Evolutionary conservation across 2,329 filamentous ascomycete species (phyloP), one percentile per base, ranked within the genome.

Genomic region (Periconia sp.): DNA sequence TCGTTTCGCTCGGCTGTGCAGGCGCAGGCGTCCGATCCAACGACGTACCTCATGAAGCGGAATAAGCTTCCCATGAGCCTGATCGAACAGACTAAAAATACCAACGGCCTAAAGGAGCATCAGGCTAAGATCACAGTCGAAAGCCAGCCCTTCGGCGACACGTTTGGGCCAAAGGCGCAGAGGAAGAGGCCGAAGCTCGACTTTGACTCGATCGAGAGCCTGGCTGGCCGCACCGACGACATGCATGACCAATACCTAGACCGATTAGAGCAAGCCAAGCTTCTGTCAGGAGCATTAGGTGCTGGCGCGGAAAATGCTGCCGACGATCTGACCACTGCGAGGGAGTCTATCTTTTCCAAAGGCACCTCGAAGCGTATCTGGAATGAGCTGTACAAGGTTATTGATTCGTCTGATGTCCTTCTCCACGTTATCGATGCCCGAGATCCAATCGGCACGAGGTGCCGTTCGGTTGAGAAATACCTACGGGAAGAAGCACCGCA

Each of bases 61-160:
- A 97, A 97, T 73, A 97, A 97, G 77, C 80, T 99, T 35, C 94
- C 94, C 28, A 92, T 99, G 90, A 92, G 85, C 57, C 76, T 99
- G 69, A 95, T 99, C 65, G 82, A 85, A 49, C 92, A 97, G 40
- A 79, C 86, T 43, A 80, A 85, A 33, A 73, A 71, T 38, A 72
- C 86, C 57, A 92, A 95, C 61, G 92, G 92, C 0, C 71, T 96
- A 44, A 95, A 96, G 75, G 85, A 96, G 69, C 92, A 97, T 72
- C 82, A 88, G 65, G 92, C 92, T 26, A 97, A 96, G 78, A 95
- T 96, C 77, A 84, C 89, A 8, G 87, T 97, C 35, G 91, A 96
- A 74, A 88, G 85, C 13, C 82, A 87, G 22, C 90, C 92, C 0
- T 99, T 95, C 65, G 77, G 83, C 12, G 88, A 94, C 47, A 92